These are phyloP conservation scores for Harrya chromipes DNA, from an alignment of 768 basidiomycete genomes.

Conservation along the genomic window DNA sequence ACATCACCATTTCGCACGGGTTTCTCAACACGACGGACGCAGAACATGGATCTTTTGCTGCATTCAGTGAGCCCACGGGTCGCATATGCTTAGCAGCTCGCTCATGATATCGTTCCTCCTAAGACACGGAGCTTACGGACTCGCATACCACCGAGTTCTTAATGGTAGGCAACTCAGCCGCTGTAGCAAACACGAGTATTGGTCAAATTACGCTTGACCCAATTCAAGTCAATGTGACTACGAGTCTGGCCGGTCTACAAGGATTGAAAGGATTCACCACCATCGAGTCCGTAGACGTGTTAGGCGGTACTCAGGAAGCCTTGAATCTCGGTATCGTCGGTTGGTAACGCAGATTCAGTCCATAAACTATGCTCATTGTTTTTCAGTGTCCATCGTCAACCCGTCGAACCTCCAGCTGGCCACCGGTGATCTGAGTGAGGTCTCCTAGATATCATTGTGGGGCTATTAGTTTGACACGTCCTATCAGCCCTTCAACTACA, in stretches of 20 bases:
- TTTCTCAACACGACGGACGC: constrained; percentile 45
- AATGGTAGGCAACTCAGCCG: constrained; percentile 56
- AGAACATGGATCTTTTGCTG: constrained; percentile 50
- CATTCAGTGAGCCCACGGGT: constrained; percentile 48
- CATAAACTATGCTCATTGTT: background rate
- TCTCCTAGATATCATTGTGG: background rate
- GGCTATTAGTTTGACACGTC: background rate
- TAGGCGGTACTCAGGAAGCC: constrained; percentile 57
- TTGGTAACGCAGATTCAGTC: constrained; percentile 20
- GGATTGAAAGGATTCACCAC: constrained; percentile 55
- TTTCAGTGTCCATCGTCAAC: constrained; percentile 59
- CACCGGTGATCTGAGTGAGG: constrained; percentile 62
- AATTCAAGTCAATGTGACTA: constrained; percentile 69
- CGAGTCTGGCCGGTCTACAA: constrained; percentile 54
- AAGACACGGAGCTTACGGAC: constrained; percentile 58
- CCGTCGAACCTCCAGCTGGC: constrained; percentile 63
- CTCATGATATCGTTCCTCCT: constrained; percentile 2
- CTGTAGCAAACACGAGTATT: constrained; percentile 58
- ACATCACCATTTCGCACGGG: constrained; percentile 59
- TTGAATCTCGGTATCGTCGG: constrained; percentile 60
- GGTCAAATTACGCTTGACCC: constrained; percentile 67
- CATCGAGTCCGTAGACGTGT: constrained; percentile 61
- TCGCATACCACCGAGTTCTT: constrained; percentile 46
- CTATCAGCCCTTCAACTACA: constrained; percentile 52
- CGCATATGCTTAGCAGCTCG: background rate